Percentiles rank a stretch among this genome's conserved stretches.
These are phyloP conservation scores for Yamadazyma nakazawae DNA, from an alignment of 805 yeast species.

Conservation along the genomic window DNA sequence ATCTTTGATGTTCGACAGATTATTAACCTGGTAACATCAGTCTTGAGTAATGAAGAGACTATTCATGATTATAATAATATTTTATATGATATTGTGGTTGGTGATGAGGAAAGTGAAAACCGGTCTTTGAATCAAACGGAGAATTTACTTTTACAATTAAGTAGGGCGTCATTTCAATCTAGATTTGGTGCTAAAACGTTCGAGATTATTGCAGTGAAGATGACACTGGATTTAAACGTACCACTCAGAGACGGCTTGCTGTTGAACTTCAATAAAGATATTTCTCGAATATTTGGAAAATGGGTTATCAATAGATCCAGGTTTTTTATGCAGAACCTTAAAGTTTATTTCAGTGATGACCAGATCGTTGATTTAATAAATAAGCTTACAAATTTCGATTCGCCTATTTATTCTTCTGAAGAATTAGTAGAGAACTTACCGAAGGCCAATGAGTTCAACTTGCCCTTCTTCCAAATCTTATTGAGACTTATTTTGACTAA, in stretches of 20 bases:
- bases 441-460: slow-evolving; percentile 31
- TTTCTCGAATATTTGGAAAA: slow-evolving; percentile 1
- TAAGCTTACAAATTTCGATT: slow-evolving; percentile 9
- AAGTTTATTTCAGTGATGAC: slow-evolving; percentile 15
- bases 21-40: not conserved
- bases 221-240: not conserved
- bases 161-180: slow-evolving; percentile 6
- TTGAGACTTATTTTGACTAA: slow-evolving; percentile 19
- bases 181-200: slow-evolving; percentile 5
- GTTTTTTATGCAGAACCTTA: slow-evolving; percentile 20
- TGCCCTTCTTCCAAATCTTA: slow-evolving; percentile 31
- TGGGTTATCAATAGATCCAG: slow-evolving; percentile 18
- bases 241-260: not conserved
- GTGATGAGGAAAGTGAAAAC: slow-evolving; percentile 1
- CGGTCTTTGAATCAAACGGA: not conserved
- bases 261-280: not conserved
- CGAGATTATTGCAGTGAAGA: slow-evolving; percentile 6
- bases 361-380: slow-evolving; percentile 19
- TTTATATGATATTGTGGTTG: slow-evolving; percentile 9
- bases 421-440: slow-evolving; percentile 18
- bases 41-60: slow-evolving; percentile 3
- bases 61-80: not conserved
- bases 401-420: not conserved
- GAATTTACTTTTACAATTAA: slow-evolving; percentile 6
- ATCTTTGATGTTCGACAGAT: slow-evolving; percentile 6